Evolutionary conservation across 2,329 filamentous ascomycete species (phyloP), one percentile per base, ranked within the genome.

Genomic region (Magnaporthiopsis incrustans): DNA sequence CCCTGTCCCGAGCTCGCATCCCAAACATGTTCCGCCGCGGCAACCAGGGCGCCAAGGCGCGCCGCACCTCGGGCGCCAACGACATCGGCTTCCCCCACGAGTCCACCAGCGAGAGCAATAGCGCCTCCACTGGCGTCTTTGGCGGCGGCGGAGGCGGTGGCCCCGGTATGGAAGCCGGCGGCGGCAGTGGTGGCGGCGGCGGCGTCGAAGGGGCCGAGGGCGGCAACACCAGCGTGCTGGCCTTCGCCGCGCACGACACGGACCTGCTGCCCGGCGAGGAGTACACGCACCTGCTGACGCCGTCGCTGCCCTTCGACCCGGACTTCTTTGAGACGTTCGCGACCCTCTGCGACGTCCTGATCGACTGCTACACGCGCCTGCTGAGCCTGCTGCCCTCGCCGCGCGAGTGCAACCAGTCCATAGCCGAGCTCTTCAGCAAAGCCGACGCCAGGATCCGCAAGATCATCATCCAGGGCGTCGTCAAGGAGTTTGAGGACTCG

Each of bases 261-360:
- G 90, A 92, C 67, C 81, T 92, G 30, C 78, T 90, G 1, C 89
- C 90, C 0, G 92, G 92, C 53, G 92, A 96, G 72, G 91, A 96
- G 71, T 99, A 97, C 74, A 86, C 87, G 0, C 88, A 94, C 73
- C 82, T 99, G 1, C 82, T 97, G 26, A 98, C 94, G n/a, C 95
- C 95, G 0, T 89, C 88, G 22, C 78, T 99, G 60, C 95, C 95
- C 0, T 99, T 99, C 72, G 93, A 98, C 68, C 95, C 95, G 0
- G 95, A 99, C 76, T 99, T 97, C 72, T 95, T 94, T 75, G 92
- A 96, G 78, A 97, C 93, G 0, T 98, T 98, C 77, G 89, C 92
- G 18, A 97, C 95, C 15, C 82, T 99, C 8, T 98, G 95, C 78
- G 95, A 99, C 73, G 91, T 96, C 3, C 79, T 99, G 66, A 96